A percentile compares a stretch with the other conserved stretches of the same genome.
These are phyloP conservation scores for Lomentospora prolificans DNA, from an alignment of 2,329 filamentous ascomycete genomes.

Conservation along the genomic window DNA sequence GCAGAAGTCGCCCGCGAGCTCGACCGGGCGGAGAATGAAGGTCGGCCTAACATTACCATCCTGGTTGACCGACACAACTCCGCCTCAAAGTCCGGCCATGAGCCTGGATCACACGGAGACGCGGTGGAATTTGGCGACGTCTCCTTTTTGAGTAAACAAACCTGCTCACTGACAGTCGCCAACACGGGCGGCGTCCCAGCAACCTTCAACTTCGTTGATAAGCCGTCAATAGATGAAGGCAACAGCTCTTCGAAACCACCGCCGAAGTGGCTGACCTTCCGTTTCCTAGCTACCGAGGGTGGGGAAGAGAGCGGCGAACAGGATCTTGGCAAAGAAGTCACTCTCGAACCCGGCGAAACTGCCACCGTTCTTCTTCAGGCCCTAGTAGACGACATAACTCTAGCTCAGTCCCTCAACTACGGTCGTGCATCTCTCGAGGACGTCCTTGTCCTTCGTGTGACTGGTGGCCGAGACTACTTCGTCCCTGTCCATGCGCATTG, in stretches of 20 bases:
- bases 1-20: conserved; percentile 80
- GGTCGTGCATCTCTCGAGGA: conserved; percentile 62
- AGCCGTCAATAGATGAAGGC: conserved; percentile 39
- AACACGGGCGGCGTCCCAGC: conserved; percentile 83
- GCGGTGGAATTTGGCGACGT: conserved; percentile 73
- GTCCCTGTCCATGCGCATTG: conserved; percentile 70
- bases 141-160: conserved; percentile 55
- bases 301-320: neutral
- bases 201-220: conserved; percentile 69
- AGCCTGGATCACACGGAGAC: conserved; percentile 31
- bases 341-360: conserved; percentile 77
- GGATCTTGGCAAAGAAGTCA: conserved; percentile 43
- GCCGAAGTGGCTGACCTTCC: conserved; percentile 61
- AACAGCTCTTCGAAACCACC: neutral
- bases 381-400: conserved; percentile 51
- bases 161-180: conserved; percentile 68
- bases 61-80: conserved; percentile 58
- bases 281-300: conserved; percentile 38
- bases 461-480: conserved; percentile 82
- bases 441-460: conserved; percentile 75
- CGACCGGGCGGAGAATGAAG: conserved; percentile 86
- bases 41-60: conserved; percentile 70
- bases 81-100: conserved; percentile 7
- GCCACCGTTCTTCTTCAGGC: conserved; percentile 59
- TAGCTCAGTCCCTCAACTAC: conserved; percentile 64